Conservation (phyloP, 2,329 filamentous ascomycete species). For the Claviceps maximensis region DNA sequence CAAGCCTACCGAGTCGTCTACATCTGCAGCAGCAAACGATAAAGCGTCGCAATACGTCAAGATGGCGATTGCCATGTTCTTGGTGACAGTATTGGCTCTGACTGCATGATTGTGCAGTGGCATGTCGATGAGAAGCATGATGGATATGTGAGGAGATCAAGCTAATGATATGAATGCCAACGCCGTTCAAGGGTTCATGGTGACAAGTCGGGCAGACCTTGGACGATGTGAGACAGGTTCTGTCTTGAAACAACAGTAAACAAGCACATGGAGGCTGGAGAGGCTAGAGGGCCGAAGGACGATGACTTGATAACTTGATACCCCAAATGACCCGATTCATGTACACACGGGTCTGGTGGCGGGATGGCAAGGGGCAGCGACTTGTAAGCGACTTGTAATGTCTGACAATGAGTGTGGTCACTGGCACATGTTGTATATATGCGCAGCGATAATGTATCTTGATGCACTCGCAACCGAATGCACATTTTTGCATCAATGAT, state of each 20-base stretch:
- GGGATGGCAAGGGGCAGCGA: background rate
- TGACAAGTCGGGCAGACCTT: background rate
- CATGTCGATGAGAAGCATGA: background rate
- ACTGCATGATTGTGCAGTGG: background rate
- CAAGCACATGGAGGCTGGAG: background rate
- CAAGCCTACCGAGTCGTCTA: constrained; percentile 5
- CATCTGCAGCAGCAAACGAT: constrained; percentile 5
- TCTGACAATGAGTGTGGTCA: background rate
- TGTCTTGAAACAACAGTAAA: too few species aligned
- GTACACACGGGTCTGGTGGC: background rate
- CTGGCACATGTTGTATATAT: too few species aligned
- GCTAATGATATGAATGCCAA: background rate
- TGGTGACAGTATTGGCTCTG: background rate
- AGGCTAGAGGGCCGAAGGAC: background rate
- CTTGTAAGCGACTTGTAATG: background rate
- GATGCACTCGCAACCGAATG: too few species aligned
- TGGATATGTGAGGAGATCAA: background rate
- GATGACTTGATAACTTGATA: constrained; percentile 4
- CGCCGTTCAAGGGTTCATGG: background rate
- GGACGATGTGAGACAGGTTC: background rate
- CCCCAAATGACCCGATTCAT: background rate
- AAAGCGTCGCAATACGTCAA: background rate
- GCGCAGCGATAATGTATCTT: too few species aligned
- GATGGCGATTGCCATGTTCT: constrained; percentile 1
- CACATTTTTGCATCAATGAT: too few species aligned